phyloP scores from a whole-genome alignment of 208 protist species.

The Perkinsela sp. region DNA sequence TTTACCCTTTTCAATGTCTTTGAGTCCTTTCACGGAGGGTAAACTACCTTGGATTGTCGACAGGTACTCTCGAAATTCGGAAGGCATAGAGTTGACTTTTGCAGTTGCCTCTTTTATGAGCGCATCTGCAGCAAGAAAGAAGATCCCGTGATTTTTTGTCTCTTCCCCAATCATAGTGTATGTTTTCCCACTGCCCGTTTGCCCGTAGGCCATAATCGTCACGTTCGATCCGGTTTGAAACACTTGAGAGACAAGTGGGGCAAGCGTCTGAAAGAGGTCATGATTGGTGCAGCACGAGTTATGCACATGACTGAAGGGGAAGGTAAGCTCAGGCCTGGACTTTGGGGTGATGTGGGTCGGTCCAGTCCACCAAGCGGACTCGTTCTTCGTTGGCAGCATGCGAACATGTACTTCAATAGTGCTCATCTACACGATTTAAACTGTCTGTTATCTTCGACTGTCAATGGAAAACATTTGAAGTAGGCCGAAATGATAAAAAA shows the following conservation, averaged over 20 bases:
- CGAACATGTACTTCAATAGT: conserved; percentile 61
- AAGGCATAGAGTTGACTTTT: background rate
- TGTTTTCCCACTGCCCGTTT: conserved; percentile 6
- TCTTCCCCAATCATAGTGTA: conserved; percentile 27
- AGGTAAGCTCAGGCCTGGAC: conserved; percentile 27
- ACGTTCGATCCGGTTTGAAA: conserved; percentile 5
- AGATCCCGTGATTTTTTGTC: conserved; percentile 5
- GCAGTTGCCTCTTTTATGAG: conserved; percentile 25
- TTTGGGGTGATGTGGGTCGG: conserved; percentile 52
- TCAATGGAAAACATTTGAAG: no score
- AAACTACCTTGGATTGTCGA: conserved; percentile 1
- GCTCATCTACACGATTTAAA: no score
- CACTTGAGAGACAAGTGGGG: conserved; percentile 15
- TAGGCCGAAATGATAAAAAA: no score
- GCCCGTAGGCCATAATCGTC: conserved; percentile 7
- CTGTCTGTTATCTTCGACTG: no score
- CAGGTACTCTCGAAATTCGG: no score
- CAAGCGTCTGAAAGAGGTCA: conserved; percentile 32
- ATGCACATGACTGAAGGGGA: conserved; percentile 54
- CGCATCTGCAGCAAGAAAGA: conserved; percentile 16
- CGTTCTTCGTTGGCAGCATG: conserved; percentile 19
- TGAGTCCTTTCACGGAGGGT: background rate
- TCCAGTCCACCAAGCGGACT: conserved; percentile 33
- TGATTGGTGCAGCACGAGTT: conserved; percentile 29
- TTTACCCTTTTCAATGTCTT: background rate